A percentile compares a stretch with the other conserved stretches of the same genome.
Conservation (phyloP, 1,139 yeast genomes). For the Entelexis sorbosivorans region DNA sequence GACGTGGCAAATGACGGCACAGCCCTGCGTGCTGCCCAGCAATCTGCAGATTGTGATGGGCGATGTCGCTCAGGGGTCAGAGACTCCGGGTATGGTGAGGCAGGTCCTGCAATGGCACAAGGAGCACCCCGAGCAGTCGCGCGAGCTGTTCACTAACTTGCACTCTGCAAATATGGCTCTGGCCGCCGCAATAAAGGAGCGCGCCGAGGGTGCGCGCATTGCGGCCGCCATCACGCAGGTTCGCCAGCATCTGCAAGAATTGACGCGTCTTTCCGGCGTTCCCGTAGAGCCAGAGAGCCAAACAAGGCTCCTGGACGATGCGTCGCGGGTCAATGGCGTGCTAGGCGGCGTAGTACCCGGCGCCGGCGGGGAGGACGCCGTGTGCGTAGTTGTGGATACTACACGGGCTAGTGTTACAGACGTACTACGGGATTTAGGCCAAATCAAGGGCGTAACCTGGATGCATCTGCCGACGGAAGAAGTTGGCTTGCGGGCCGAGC, state of each 20-base stretch:
- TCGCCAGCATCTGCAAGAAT: slow-evolving; percentile 23
- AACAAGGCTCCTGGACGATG: slow-evolving; percentile 55
- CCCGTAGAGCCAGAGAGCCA: slow-evolving; percentile 81
- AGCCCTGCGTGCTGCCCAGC: slow-evolving; percentile 53
- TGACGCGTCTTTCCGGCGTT: slow-evolving; percentile 62
- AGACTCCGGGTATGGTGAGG: slow-evolving; percentile 80
- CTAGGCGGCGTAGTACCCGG: slow-evolving; percentile 95
- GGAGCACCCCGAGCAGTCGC: slow-evolving; percentile 42
- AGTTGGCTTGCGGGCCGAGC: slow-evolving; percentile 25
- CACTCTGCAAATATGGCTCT: slow-evolving; percentile 49
- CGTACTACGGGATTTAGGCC: not conserved
- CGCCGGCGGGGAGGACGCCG: slow-evolving; percentile 95
- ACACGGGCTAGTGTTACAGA: not conserved
- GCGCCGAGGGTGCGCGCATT: slow-evolving; percentile 10
- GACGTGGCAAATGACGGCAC: slow-evolving; percentile 36
- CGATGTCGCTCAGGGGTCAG: slow-evolving; percentile 84
- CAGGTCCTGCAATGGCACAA: slow-evolving; percentile 63
- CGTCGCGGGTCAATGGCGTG: slow-evolving; percentile 54
- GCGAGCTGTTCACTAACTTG: slow-evolving; percentile 43
- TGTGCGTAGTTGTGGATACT: slow-evolving; percentile 50
- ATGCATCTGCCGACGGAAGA: slow-evolving; percentile 29
- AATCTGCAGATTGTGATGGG: slow-evolving; percentile 73
- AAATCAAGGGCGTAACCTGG: slow-evolving; percentile 26
- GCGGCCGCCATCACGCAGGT: slow-evolving; percentile 17
- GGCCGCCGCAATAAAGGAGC: slow-evolving; percentile 37